Percentiles rank a stretch among this genome's conserved stretches.
Conservation (phyloP, 352 stramenopile species). For the Globisporangium heterothallicum region DNA sequence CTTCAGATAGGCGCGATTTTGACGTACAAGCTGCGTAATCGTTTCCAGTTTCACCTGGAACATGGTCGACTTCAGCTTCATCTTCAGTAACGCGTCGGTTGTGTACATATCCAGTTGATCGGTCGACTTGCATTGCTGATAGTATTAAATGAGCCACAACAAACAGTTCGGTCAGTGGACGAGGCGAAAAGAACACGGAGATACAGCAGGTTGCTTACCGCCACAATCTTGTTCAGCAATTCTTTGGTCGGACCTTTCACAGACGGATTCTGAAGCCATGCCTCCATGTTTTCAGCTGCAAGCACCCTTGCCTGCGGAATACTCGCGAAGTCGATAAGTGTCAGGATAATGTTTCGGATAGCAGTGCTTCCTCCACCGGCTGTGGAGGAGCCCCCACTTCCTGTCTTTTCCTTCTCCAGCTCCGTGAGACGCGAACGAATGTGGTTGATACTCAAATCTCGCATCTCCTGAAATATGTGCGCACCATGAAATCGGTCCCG, state of each 20-base stretch:
- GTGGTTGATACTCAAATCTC: conserved; percentile 63
- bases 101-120: conserved; percentile 50
- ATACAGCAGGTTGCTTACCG: conserved; percentile 16
- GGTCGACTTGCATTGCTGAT: conserved; percentile 53
- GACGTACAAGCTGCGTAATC: conserved; percentile 72
- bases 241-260: conserved; percentile 70
- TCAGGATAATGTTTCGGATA: conserved; percentile 72
- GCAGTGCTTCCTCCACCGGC: conserved; percentile 38
- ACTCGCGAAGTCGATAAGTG: conserved; percentile 55
- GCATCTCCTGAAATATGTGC: conserved; percentile 41
- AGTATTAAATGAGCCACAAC: too few species aligned
- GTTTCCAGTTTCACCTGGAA: conserved; percentile 85
- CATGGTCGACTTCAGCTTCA: conserved; percentile 87
- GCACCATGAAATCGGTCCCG: conserved; percentile 37
- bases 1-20: conserved; percentile 63
- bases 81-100: conserved; percentile 70
- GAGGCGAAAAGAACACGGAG: background rate
- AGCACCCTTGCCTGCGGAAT: conserved; percentile 56
- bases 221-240: conserved; percentile 63
- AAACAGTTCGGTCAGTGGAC: background rate
- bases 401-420: conserved; percentile 57
- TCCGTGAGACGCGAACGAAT: conserved; percentile 56
- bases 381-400: conserved; percentile 13
- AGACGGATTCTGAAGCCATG: conserved; percentile 74
- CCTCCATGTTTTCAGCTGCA: conserved; percentile 72